These are phyloP conservation scores for Ophiocordyceps unilateralis DNA, from an alignment of 2,329 filamentous ascomycete species.

Conservation along the genomic window DNA sequence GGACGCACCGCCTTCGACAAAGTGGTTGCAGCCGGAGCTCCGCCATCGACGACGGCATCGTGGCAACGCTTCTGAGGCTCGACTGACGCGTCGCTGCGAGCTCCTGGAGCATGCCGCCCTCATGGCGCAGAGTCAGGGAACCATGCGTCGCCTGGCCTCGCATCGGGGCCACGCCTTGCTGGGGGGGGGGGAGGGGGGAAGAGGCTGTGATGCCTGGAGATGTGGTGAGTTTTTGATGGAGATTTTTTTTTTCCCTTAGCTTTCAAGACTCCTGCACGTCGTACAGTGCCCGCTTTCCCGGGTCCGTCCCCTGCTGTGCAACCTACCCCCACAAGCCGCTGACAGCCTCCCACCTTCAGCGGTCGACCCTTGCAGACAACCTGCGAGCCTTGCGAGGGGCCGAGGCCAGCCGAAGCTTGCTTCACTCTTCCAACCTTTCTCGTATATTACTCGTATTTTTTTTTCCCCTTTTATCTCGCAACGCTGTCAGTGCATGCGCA, in stretches of 20 bases:
- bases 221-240: not conserved
- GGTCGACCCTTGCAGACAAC: too few relatives aligned
- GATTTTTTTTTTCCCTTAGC: not conserved
- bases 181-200: not conserved
- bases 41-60: conserved; percentile 9
- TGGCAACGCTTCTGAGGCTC: not conserved
- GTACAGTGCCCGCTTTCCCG: too few relatives aligned
- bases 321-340: too few relatives aligned
- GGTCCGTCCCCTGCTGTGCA: too few relatives aligned
- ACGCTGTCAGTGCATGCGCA: too few relatives aligned
- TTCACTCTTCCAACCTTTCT: too few relatives aligned
- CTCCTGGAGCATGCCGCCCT: conserved; percentile 13
- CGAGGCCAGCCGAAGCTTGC: too few relatives aligned
- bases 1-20: conserved; percentile 14
- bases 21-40: conserved; percentile 17
- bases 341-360: too few relatives aligned
- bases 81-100: conserved; percentile 1
- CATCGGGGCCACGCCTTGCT: not conserved
- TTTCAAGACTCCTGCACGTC: too few relatives aligned
- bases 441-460: too few relatives aligned
- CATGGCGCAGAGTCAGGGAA: conserved; percentile 11
- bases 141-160: conserved; percentile 6
- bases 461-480: too few relatives aligned
- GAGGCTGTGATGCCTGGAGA: not conserved
- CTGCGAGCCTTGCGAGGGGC: too few relatives aligned